Base-by-base conservation (phyloP, 1,284 basidiomycete species). In the Pterulicium gracile region DNA sequence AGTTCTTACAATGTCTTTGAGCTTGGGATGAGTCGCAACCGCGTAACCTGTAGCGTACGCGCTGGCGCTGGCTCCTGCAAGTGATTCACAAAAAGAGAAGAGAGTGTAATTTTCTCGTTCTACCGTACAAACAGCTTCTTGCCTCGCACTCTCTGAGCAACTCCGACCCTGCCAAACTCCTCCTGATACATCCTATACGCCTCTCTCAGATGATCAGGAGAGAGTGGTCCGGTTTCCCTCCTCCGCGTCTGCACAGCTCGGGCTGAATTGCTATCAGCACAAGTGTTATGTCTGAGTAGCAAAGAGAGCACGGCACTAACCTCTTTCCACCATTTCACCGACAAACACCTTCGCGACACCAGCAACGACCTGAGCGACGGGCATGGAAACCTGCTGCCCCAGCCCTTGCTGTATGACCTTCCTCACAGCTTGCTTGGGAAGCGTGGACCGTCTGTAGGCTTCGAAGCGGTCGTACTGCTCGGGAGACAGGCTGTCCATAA, bases 341-440 rank as follows among this genome's bases (percentile, higher is more conserved):
- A 95, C 88, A 55, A 95, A 95, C 1, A 94, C 88, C 59, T 95
- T 95, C 15, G 77, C 76, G 48, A 94, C 88, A 56, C 91, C 91
- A 4, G 89, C 86, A 0, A 93, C 82, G 24, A 93, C 80, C 56
- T 92, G 88, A 1, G 89, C 83, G 1, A 94, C 85, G 13, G 88
- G 86, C 52, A 85, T 80, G 2, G 87, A 89, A 3, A 88, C 87
- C 53, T 89, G 86, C 49, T 87, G 79, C n/a, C 83, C 83, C 0
- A 84, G 69, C 0, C 80, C 78, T 60, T 88, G 86, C 59, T 92
- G 90, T 51, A 93, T 85, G 24, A 93, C 79, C 87, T 89, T 54
- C 23, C 27, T 24, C 21, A n/a, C 17, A n/a, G 21, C 24, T 21
- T 82, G 79, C 59, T 92, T 93, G 3, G 87, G 83, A 20, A 94